Evolutionary conservation across 768 basidiomycete genomes (phyloP).

Genomic region (Mycena albidolilacea): DNA sequence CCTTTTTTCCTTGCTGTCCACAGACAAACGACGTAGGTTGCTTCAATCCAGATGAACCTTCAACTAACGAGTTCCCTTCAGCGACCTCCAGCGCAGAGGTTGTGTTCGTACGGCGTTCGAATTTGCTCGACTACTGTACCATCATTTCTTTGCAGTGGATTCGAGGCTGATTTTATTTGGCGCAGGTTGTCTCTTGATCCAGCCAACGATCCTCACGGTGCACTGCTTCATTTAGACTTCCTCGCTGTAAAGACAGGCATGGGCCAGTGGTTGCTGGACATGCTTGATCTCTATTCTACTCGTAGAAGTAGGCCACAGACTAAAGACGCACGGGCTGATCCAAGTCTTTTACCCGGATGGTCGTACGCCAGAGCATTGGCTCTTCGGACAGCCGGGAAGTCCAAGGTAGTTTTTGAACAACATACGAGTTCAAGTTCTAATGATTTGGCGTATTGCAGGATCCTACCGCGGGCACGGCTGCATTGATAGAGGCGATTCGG

Average conservation of each 20-base stretch:
- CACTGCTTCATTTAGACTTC: conserved; percentile 87
- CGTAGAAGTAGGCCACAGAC: conserved; percentile 36
- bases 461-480: conserved; percentile 72
- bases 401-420: conserved; percentile 46
- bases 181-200: conserved; percentile 76
- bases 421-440: neutral
- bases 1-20: conserved; percentile 93
- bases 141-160: neutral
- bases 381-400: conserved; percentile 67
- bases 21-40: conserved; percentile 81
- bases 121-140: conserved; percentile 86
- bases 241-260: conserved; percentile 87
- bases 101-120: conserved; percentile 93
- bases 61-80: conserved; percentile 46
- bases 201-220: conserved; percentile 90
- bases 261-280: conserved; percentile 83
- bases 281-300: conserved; percentile 67
- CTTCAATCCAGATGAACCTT: conserved; percentile 40
- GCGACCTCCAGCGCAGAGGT: conserved; percentile 90
- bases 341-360: conserved; percentile 84
- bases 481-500: conserved; percentile 79
- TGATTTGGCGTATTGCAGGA: conserved; percentile 52
- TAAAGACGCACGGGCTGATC: conserved; percentile 56
- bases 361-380: conserved; percentile 80
- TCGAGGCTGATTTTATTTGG: conserved; percentile 3